Evolutionary conservation across 2,329 filamentous ascomycete genomes (phyloP).

Genomic region (Fusarium sp.): DNA sequence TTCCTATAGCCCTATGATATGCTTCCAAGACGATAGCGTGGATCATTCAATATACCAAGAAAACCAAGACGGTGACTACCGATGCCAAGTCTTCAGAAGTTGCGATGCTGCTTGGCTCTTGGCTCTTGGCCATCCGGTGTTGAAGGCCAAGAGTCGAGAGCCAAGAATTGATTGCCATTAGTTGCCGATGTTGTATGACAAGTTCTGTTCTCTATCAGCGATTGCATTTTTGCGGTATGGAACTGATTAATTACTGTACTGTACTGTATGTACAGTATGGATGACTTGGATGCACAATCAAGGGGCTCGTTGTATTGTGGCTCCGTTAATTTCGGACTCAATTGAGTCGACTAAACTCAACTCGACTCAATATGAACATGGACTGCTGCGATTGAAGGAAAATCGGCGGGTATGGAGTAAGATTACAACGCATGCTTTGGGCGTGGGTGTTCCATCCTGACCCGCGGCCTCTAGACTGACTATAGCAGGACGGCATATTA

Average conservation of each 20-base stretch:
- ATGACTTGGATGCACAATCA: slow-evolving; percentile 32
- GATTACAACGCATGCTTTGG: slow-evolving; percentile 30
- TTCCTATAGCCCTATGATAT: slow-evolving; percentile 16
- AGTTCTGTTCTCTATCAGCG: not conserved
- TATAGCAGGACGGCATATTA: slow-evolving; percentile 11
- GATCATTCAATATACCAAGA: slow-evolving; percentile 30
- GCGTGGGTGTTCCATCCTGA: slow-evolving; percentile 14
- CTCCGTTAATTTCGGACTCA: slow-evolving; percentile 29
- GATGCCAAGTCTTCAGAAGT: slow-evolving; percentile 22
- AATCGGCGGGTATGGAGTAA: slow-evolving; percentile 34
- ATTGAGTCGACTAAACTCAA: not conserved
- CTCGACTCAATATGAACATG: not conserved
- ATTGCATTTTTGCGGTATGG: slow-evolving; percentile 10
- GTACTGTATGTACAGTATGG: slow-evolving; percentile 8
- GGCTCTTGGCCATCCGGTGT: slow-evolving; percentile 1
- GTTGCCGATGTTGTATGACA: not conserved
- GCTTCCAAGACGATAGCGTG: slow-evolving; percentile 14
- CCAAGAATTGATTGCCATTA: not conserved
- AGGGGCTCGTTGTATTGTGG: slow-evolving; percentile 21
- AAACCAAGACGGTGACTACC: slow-evolving; percentile 31
- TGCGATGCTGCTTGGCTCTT: slow-evolving; percentile 24
- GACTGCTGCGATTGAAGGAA: slow-evolving; percentile 8
- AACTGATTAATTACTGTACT: not conserved
- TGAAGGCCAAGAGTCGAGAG: not conserved
- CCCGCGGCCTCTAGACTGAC: not conserved